Conservation (phyloP, 805 yeast genomes). For the Blastobotrys muscicola region DNA sequence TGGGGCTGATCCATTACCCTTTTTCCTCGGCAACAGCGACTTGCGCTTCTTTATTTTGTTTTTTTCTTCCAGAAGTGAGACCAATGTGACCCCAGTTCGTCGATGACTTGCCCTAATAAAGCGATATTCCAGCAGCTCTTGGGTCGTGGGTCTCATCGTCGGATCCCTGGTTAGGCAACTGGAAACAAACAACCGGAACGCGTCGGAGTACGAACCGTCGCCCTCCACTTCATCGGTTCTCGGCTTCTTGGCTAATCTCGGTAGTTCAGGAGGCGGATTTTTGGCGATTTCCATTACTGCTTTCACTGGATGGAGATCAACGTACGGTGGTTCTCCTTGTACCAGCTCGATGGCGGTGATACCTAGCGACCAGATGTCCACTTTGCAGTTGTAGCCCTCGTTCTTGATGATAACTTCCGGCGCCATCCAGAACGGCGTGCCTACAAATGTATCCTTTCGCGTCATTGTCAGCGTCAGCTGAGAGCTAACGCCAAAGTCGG, state of each 20-base stretch:
- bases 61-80: no score
- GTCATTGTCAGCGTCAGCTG: conserved; percentile 50
- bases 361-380: conserved; percentile 95
- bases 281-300: conserved; percentile 64
- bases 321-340: conserved; percentile 73
- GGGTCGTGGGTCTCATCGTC: conserved; percentile 50
- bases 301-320: conserved; percentile 66
- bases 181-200: conserved; percentile 45
- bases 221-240: background rate
- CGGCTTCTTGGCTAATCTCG: conserved; percentile 1
- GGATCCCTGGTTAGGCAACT: conserved; percentile 65
- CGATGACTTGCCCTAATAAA: conserved; percentile 24
- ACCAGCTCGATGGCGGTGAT: conserved; percentile 82
- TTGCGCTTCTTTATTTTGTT: no score
- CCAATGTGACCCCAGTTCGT: no score
- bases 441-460: conserved; percentile 71
- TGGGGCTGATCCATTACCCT: no score
- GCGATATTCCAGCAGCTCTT: conserved; percentile 41
- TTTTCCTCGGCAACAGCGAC: no score
- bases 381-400: conserved; percentile 70
- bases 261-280: conserved; percentile 44
- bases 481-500: conserved; percentile 91
- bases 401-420: conserved; percentile 74
- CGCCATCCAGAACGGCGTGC: conserved; percentile 98
- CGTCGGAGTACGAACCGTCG: conserved; percentile 3